A percentile compares a stretch with the other conserved stretches of the same genome.
These are phyloP conservation scores for Myriosclerotinia duriaeana DNA, from an alignment of 2,329 filamentous ascomycete genomes.

Conservation along the genomic window DNA sequence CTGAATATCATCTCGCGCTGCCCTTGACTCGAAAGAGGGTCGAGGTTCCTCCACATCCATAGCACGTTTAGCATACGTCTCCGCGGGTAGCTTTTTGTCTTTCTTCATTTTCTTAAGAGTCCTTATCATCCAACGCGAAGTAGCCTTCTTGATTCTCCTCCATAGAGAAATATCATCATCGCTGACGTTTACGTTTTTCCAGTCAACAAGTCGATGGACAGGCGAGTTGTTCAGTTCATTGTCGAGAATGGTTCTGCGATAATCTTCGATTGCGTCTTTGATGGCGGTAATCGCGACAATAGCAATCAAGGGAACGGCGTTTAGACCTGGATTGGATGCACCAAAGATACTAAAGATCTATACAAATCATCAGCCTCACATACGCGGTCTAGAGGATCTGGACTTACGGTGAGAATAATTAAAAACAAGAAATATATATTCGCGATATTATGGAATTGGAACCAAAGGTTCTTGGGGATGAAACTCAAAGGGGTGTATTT, in stretches of 20 bases:
- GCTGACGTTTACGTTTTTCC: conserved; percentile 89
- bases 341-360: conserved; percentile 98
- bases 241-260: conserved; percentile 84
- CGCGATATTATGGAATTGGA: conserved; percentile 97
- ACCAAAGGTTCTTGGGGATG: conserved; percentile 93
- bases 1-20: conserved; percentile 71
- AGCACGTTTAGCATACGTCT: conserved; percentile 30
- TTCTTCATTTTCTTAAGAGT: conserved; percentile 51
- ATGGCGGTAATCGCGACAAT: conserved; percentile 85
- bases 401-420: conserved; percentile 87
- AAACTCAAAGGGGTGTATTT: conserved; percentile 97
- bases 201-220: conserved; percentile 83
- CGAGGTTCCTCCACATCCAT: conserved; percentile 35
- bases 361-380: conserved; percentile 35
- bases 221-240: conserved; percentile 95
- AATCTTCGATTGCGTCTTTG: conserved; percentile 96
- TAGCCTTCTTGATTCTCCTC: conserved; percentile 89
- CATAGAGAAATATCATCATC: conserved; percentile 83
- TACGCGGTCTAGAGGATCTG: neutral
- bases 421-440: conserved; percentile 98
- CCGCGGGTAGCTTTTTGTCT: conserved; percentile 46
- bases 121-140: conserved; percentile 43
- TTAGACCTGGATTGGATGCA: conserved; percentile 83
- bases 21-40: conserved; percentile 61
- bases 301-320: conserved; percentile 87